Evolutionary conservation across 139 green algal species (phyloP).

Genomic region (Picochlorum sp.): DNA sequence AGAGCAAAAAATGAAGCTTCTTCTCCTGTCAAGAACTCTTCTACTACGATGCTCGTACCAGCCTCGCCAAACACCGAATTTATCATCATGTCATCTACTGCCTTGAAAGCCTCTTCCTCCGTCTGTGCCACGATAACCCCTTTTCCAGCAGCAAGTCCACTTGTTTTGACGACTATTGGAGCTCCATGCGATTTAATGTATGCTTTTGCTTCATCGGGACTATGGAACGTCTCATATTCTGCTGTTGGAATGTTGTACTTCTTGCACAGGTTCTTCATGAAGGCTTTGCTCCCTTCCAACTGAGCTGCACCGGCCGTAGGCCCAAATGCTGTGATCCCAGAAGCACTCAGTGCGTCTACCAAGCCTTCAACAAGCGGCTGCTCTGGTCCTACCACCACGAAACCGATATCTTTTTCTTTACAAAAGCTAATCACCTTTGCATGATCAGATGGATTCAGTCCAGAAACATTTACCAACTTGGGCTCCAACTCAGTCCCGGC

Average conservation of each 20-base stretch:
- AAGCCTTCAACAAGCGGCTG: constrained; percentile 89
- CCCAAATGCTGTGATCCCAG: constrained; percentile 78
- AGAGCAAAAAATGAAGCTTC: constrained; percentile 96
- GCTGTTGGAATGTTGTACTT: constrained; percentile 93
- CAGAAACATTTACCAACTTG: constrained; percentile 30
- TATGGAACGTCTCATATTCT: constrained; percentile 69
- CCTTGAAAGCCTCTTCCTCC: constrained; percentile 61
- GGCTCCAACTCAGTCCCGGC: constrained; percentile 61
- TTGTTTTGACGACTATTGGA: constrained; percentile 95
- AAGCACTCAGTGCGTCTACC: constrained; percentile 54
- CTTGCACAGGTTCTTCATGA: constrained; percentile 88
- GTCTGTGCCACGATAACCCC: constrained; percentile 81
- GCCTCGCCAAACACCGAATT: constrained; percentile 56
- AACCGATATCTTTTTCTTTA: constrained; percentile 44
- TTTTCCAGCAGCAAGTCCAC: constrained; percentile 87
- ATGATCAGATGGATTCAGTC: constrained; percentile 37
- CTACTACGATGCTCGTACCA: constrained; percentile 76
- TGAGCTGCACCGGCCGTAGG: constrained; percentile 66
- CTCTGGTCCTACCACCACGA: constrained; percentile 87
- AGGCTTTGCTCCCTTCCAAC: constrained; percentile 92
- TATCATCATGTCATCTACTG: constrained; percentile 85
- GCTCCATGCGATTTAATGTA: constrained; percentile 64
- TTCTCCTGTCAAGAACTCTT: constrained; percentile 93
- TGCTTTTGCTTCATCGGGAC: constrained; percentile 49
- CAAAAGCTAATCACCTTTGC: constrained; percentile 66